These are phyloP conservation scores for Podospora tetraspora DNA, from an alignment of 495 filamentous ascomycete genomes.

Conservation along the genomic window DNA sequence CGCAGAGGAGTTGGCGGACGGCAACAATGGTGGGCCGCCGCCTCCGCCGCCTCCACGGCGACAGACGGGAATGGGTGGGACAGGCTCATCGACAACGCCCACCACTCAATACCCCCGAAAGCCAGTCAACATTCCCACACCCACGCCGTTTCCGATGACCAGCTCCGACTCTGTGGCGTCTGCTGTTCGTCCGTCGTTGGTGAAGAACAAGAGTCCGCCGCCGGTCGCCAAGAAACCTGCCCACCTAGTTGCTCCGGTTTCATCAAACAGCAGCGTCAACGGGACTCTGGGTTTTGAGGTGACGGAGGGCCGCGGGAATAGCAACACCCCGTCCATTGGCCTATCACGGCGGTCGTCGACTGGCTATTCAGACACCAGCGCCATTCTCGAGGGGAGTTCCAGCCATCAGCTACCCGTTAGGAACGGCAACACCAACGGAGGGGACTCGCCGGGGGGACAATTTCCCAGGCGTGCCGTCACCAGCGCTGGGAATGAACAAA, in stretches of 20 bases:
- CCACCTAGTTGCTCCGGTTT: slow-evolving; percentile 39
- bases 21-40: slow-evolving; percentile 31
- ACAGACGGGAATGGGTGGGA: slow-evolving; percentile 27
- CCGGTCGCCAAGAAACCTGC: slow-evolving; percentile 51
- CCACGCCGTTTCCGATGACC: slow-evolving; percentile 31
- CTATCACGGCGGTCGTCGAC: slow-evolving; percentile 9
- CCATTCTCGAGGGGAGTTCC: neutral
- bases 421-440: slow-evolving; percentile 7
- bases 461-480: slow-evolving; percentile 3
- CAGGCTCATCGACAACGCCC: slow-evolving; percentile 1
- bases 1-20: slow-evolving; percentile 28
- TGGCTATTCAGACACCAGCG: neutral
- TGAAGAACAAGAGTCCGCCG: slow-evolving; percentile 43
- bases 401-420: neutral
- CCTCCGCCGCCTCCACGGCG: slow-evolving; percentile 47
- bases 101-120: slow-evolving; percentile 16
- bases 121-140: slow-evolving; percentile 21
- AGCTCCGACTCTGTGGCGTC: slow-evolving; percentile 28
- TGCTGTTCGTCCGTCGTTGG: slow-evolving; percentile 18
- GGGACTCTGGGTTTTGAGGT: slow-evolving; percentile 3
- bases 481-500: slow-evolving; percentile 9
- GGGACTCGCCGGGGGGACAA: slow-evolving; percentile 14
- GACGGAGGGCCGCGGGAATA: neutral
- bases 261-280: slow-evolving; percentile 30
- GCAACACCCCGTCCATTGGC: slow-evolving; percentile 1